These are phyloP conservation scores for Catharanthus roseus DNA, from an alignment of 257 asterid species.

Conservation along the genomic window DNA sequence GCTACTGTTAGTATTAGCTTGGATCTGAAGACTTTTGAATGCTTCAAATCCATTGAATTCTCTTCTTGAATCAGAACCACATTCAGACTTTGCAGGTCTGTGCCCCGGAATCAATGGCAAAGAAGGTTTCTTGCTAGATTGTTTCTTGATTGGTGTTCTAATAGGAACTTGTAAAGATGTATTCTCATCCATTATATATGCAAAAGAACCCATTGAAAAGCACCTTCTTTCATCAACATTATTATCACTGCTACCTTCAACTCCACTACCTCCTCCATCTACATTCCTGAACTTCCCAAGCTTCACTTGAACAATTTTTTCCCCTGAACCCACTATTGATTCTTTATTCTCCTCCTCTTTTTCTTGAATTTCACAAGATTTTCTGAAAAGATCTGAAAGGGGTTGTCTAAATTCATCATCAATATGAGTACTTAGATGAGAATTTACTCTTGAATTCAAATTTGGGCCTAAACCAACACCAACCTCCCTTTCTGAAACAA, in stretches of 20 bases:
- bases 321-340: conserved; percentile 21
- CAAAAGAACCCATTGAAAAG: conserved; percentile 94
- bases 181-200: conserved; percentile 76
- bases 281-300: conserved; percentile 78
- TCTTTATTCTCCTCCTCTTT: conserved; percentile 31
- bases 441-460: conserved; percentile 38
- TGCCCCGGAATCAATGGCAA: conserved; percentile 57
- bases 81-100: conserved; percentile 71
- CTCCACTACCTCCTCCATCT: conserved; percentile 26
- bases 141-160: conserved; percentile 54
- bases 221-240: conserved; percentile 67
- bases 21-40: conserved; percentile 19
- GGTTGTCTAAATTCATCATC: conserved; percentile 24
- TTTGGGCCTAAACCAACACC: conserved; percentile 4
- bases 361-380: conserved; percentile 49
- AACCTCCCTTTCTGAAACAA: conserved; percentile 29
- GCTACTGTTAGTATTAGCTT: background rate
- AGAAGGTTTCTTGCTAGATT: conserved; percentile 41
- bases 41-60: conserved; percentile 65
- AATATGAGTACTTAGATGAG: conserved; percentile 36
- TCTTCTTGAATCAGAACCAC: conserved; percentile 69
- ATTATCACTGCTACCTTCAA: conserved; percentile 35
- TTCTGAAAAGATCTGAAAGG: conserved; percentile 21
- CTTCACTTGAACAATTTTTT: conserved; percentile 64
- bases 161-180: conserved; percentile 71